Evolutionary conservation across 371 early-diverging fungal genomes (phyloP).

Genomic region (Apophysomyces trapeziformis): DNA sequence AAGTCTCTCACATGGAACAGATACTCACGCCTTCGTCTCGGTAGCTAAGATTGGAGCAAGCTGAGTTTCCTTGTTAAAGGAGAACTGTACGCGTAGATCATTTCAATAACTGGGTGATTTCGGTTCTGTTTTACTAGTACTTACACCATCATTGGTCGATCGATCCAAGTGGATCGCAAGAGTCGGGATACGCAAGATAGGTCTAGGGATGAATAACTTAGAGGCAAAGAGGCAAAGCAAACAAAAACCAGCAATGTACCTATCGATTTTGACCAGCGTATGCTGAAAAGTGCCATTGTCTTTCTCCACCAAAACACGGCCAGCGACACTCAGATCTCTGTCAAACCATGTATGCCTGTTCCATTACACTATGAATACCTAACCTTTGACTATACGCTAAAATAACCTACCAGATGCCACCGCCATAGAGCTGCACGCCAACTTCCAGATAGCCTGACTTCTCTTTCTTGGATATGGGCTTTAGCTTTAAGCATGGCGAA

Average conservation of each 20-base stretch:
- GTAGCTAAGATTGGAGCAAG: constrained; percentile 89
- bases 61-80: constrained; percentile 95
- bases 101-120: background rate
- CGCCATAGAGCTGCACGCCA: constrained; percentile 92
- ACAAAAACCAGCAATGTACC: constrained; percentile 36
- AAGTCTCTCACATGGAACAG: background rate
- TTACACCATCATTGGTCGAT: constrained; percentile 67
- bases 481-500: constrained; percentile 96
- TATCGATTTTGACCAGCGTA: constrained; percentile 77
- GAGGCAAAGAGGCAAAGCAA: background rate
- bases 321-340: constrained; percentile 94
- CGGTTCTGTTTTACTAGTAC: too few relatives aligned
- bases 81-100: constrained; percentile 54
- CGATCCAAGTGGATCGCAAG: constrained; percentile 97
- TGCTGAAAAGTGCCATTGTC: constrained; percentile 70
- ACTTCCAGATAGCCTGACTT: constrained; percentile 87
- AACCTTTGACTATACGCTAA: background rate
- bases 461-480: constrained; percentile 91
- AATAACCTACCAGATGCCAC: constrained; percentile 81
- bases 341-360: constrained; percentile 98
- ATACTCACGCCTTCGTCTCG: constrained; percentile 67
- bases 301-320: constrained; percentile 88
- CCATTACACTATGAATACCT: too few relatives aligned
- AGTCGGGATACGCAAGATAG: constrained; percentile 94
- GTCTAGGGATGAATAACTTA: constrained; percentile 37